A percentile compares a stretch with the other conserved stretches of the same genome.
Conservation (phyloP, 202 grass and related monocot species). For the Eragrostis tef region DNA sequence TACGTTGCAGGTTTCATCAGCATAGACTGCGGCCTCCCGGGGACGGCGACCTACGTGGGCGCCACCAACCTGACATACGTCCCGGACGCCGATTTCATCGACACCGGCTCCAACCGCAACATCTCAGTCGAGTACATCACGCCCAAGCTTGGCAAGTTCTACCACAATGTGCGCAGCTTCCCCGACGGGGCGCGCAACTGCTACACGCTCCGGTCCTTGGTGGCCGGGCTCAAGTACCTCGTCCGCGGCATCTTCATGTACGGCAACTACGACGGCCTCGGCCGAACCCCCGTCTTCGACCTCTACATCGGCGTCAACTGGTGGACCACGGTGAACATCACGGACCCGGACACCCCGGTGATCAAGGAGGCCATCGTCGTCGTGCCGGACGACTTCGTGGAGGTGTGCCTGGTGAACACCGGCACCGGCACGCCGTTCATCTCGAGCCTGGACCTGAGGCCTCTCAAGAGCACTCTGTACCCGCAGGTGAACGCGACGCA, state of each 20-base stretch:
- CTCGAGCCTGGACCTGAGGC: slow-evolving; percentile 56
- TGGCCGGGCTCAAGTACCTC: slow-evolving; percentile 51
- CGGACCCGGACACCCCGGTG: not conserved
- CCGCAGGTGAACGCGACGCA: slow-evolving; percentile 40
- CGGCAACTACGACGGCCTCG: slow-evolving; percentile 64
- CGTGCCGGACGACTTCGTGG: slow-evolving; percentile 32
- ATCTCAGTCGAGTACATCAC: slow-evolving; percentile 36
- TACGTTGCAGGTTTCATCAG: slow-evolving; percentile 63
- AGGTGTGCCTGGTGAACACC: slow-evolving; percentile 69
- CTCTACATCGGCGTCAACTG: slow-evolving; percentile 60
- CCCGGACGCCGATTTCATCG: slow-evolving; percentile 52
- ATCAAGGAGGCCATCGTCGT: slow-evolving; percentile 44
- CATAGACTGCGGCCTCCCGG: slow-evolving; percentile 67
- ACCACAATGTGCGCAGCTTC: slow-evolving; percentile 60
- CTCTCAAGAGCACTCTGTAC: slow-evolving; percentile 49
- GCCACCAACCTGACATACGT: slow-evolving; percentile 45
- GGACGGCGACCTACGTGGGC: slow-evolving; percentile 35
- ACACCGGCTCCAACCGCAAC: slow-evolving; percentile 39
- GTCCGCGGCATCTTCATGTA: slow-evolving; percentile 63
- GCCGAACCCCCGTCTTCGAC: slow-evolving; percentile 44
- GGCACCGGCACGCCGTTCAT: slow-evolving; percentile 59
- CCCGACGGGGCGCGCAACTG: slow-evolving; percentile 52
- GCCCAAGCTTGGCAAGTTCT: not conserved
- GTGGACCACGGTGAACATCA: slow-evolving; percentile 48
- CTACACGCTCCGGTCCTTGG: slow-evolving; percentile 60